Base-by-base conservation (phyloP, 1,284 basidiomycete genomes). In the Calocybe gambosa region DNA sequence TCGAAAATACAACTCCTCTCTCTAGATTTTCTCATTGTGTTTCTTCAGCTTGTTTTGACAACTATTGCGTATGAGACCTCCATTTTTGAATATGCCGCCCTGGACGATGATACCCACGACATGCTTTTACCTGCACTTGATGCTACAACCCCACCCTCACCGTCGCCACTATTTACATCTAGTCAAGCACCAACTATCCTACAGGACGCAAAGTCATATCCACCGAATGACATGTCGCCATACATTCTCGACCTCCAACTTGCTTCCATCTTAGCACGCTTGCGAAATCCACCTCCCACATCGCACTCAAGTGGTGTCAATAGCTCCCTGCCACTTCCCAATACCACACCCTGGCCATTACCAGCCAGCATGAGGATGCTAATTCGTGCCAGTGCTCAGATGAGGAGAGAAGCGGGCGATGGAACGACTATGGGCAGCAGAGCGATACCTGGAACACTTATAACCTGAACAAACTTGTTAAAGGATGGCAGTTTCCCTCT, bases 11-110 rank as follows among this genome's bases (percentile, higher is more conserved):
- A 82, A 51, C 70, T 89, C 26, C 63, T 89, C 42, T 63, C 67
- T 25, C 72, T 89, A 48, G 86, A 89, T 66, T 55, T 78, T 56
- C 61, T 75, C 62, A 85, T 89, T 50, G 65, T 88, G 26, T 61
- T 71, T 51, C 70, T 88, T 23, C 80, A 87, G 57, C 58, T 80
- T 45, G 53, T 85, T 42, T 77, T 85, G 62, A 72, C 74, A 8
- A 76, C 74, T 35, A 77, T 89, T 51, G 73, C 82, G 19, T 86
- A 81, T 62, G 85, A 87, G 58, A 74, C 77, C 8, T 64, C 70
- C 34, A 49, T 70, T 8, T 58, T 62, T 31, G 62, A 67, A 44
- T 56, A 56, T 43, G 59, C 55, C 20, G 47, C 58, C 20, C 59
- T 60, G 37, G 34, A n/a, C n/a, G n/a, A 53, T 23, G 57, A 65